Evolutionary conservation across 345 rosid species (phyloP), one percentile per base, ranked within the genome.

Genomic region (Eucalyptus sideroxylon): DNA sequence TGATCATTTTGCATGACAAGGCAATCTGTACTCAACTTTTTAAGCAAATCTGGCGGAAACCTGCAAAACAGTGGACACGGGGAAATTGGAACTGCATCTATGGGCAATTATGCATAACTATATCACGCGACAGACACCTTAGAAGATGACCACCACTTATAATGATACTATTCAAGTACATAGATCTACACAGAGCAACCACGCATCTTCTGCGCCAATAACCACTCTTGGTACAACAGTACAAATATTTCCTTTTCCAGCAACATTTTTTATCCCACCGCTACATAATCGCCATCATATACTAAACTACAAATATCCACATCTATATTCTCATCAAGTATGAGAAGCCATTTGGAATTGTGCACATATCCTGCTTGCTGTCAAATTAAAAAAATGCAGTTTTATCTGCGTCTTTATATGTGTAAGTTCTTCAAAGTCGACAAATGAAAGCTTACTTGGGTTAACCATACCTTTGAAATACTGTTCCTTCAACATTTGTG

Each of bases 1-100:
- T 86, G 95, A 92, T 98, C 98, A 89, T 97, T 95, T 87, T 98
- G 99, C 99, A 95, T 95, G 88, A 97, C 97, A 91, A 98, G 96
- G 87, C 99, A 95, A 90, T 98, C 95, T 45, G 95, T 94, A 90
- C 95, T 91, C 50, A 12, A 49, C 50, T 1, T 49, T 49, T 49
- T 49, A 49, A 49, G 94, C 94, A 98, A 88, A 51, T 92, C 94
- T n/a, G 96, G 94, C 3, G 97, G 95, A 92, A 96, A 96, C 89
- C 50, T 49, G 96, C 91, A 90, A 90, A 88, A 87, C 27, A 42
- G 69, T 50, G 44, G 17, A 9, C 23, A 80, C 6, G 5, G 5
- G 65, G 62, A 86, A 88, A 16, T 17, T 80, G 23, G 31, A 80
- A 21, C 16, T 40, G 51, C 49, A 80, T 42, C 49, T 13, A 50